Evolutionary conservation across 768 basidiomycete species (phyloP), one percentile per base, ranked within the genome.

Genomic region (Hericium erinaceus): DNA sequence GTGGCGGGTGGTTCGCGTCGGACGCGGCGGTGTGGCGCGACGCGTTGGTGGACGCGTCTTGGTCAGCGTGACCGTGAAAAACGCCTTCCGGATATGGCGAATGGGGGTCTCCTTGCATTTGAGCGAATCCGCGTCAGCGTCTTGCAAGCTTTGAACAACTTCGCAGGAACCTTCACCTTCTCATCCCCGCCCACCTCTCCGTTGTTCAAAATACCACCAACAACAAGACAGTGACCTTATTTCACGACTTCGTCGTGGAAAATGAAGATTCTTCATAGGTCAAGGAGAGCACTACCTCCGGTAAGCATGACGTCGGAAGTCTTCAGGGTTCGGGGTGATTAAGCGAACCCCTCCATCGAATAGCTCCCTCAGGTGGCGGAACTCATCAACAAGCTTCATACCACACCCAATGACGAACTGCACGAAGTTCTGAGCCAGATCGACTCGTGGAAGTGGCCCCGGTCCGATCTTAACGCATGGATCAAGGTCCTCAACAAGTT

Each of bases 391-490:
- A 85, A 77, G 62, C 77, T 97, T 33, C 67, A 80, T 48, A 76
- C 77, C 58, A 84, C 87, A 4, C 73, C 82, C 3, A 85, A 83
- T 58, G 82, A 90, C 41, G 84, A 92, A 62, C 76, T 98, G 28
- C 74, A 84, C 3, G 72, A 80, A 52, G 76, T 85, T 57, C 77
- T 98, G 57, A 71, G 78, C 37, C 71, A 79, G 59, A 85, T 95
- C 66, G 82, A 87, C 64, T 70, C 77, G 4, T 99, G 97, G 97
- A 86, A 81, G 69, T 98, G 92, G 87, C 92, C 94, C 39, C 83
- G 97, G 61, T 94, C 94, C 57, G 97, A 99, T 77, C 80, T 99
- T 60, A 93, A 97, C 73, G 85, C 89, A 57, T 99, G 97, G 97
- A 85, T 92, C 70, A 86, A 87, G 68, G 91, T 95, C 58, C 82